These are phyloP conservation scores for Berkeleyomyces rouxiae DNA, from an alignment of 2,329 filamentous ascomycete genomes.

Conservation along the genomic window DNA sequence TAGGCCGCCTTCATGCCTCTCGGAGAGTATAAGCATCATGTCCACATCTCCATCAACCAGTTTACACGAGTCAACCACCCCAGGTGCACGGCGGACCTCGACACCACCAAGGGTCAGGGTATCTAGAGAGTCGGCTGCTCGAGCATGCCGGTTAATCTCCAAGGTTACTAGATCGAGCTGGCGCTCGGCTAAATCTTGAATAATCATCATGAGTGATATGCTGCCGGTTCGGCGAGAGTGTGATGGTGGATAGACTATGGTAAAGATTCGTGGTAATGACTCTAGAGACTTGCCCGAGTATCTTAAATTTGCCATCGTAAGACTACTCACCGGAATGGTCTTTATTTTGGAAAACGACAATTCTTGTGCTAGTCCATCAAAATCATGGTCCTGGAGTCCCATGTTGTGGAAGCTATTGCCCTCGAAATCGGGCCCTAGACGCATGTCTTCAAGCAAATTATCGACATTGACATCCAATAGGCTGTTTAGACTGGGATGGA, in stretches of 20 bases:
- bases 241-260: constrained; percentile 43
- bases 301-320: constrained; percentile 42
- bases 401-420: constrained; percentile 45
- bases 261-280: constrained; percentile 38
- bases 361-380: constrained; percentile 55
- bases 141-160: constrained; percentile 3
- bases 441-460: constrained; percentile 50
- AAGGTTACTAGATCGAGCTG: constrained; percentile 27
- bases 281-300: constrained; percentile 15
- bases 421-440: constrained; percentile 44
- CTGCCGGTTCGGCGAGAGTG: constrained; percentile 35
- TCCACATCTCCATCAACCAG: constrained; percentile 49
- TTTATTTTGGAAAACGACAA: constrained; percentile 57
- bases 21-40: constrained; percentile 53
- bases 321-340: constrained; percentile 43
- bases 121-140: background rate
- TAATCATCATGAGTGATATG: constrained; percentile 45
- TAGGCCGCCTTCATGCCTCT: constrained; percentile 43
- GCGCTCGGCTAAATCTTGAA: constrained; percentile 52
- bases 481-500: constrained; percentile 39
- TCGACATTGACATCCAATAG: constrained; percentile 54
- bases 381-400: constrained; percentile 50
- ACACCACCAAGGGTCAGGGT: constrained; percentile 20
- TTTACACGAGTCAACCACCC: constrained; percentile 57
- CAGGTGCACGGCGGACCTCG: constrained; percentile 42